Conservation (phyloP, 768 basidiomycete species). For the Kwoniella shandongensis region DNA sequence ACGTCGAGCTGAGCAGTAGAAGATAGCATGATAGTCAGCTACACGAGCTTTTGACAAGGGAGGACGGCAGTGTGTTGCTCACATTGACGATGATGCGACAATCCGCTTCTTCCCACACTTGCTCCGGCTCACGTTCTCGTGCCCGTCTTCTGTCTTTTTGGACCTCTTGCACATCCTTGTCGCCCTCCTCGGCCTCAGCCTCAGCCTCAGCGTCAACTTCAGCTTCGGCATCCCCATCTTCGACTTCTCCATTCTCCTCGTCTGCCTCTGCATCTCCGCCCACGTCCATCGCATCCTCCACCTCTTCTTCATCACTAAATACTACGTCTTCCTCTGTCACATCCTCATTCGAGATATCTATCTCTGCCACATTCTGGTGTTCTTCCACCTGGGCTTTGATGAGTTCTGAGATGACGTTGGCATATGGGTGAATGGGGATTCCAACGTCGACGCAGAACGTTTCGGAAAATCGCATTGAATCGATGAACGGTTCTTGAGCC, state of each 20-base stretch:
- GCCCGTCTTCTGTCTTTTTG: constrained; percentile 37
- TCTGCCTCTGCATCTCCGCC: constrained; percentile 3
- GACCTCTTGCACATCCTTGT: constrained; percentile 58
- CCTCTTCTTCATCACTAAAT: constrained; percentile 40
- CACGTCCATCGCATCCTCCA: constrained; percentile 18
- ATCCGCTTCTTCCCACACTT: constrained; percentile 50
- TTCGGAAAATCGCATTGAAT: constrained; percentile 78
- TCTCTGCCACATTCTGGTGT: constrained; percentile 72
- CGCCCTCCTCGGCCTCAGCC: constrained; percentile 47
- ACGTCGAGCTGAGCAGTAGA: constrained; percentile 82
- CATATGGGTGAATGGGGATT: constrained; percentile 67
- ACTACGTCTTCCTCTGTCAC: constrained; percentile 53
- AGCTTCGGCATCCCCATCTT: constrained; percentile 13
- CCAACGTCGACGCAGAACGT: constrained; percentile 88
- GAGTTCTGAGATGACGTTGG: constrained; percentile 75
- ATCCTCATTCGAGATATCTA: constrained; percentile 58
- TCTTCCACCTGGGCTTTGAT: constrained; percentile 91
- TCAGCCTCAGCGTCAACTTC: constrained; percentile 33
- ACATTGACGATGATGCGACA: constrained; percentile 57
- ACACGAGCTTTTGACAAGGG: not conserved
- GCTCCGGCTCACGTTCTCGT: too few relatives aligned
- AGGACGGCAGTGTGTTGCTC: constrained; percentile 20
- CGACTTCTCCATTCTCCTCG: constrained; percentile 13
- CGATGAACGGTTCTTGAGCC: constrained; percentile 66
- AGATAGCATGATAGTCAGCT: not conserved